Base-by-base conservation (phyloP, 257 asterid species). In the Cinchona pubescens region DNA sequence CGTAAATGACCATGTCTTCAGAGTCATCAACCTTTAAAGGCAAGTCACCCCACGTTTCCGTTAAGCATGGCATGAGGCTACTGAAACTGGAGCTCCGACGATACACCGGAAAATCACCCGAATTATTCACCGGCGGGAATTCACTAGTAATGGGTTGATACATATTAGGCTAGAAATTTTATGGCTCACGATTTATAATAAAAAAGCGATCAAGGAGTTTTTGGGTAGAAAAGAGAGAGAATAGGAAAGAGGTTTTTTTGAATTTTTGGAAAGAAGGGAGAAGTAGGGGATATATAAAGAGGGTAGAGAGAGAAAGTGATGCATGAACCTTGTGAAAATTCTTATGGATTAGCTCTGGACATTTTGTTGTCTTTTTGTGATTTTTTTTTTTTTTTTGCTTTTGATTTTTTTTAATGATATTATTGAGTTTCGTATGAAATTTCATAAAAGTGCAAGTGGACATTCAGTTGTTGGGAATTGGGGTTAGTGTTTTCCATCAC, bases 31-130 rank as follows among this genome's bases (percentile, higher is more conserved):
- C 91, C 80, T 89, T 91, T 29, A 92, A 85, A 78, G 97, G 97
- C 88, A 92, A 80, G 60, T 88, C 98, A 27, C 97, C 97, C 98
- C 94, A 92, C 1, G 88, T 91, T 18, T 89, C 94, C 27, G 92
- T 87, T 69, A 92, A 79, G 65, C 93, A 92, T 0, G 93, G 88
- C 67, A 87, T 80, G 7, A 92, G 88, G 69, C 86, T 85, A 74
- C 80, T 80, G 86, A 87, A 88, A 55, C 96, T 90, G 45, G 89
- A 82, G 80, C 84, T 90, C 86, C 96, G 86, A 71, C 85, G 65
- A 67, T 87, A 83, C 45, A 74, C 65, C 37, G 95, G 85, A 35
- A 29, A 25, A 60, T 85, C 80, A 10, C 72, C 63, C 35, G 70
- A 34, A 25, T 46, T 51, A 69, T 14, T 64, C 18, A 61, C 59